Evolutionary conservation across 73 alveolate species (phyloP).

Genomic region (Tetrahymena elliotti): DNA sequence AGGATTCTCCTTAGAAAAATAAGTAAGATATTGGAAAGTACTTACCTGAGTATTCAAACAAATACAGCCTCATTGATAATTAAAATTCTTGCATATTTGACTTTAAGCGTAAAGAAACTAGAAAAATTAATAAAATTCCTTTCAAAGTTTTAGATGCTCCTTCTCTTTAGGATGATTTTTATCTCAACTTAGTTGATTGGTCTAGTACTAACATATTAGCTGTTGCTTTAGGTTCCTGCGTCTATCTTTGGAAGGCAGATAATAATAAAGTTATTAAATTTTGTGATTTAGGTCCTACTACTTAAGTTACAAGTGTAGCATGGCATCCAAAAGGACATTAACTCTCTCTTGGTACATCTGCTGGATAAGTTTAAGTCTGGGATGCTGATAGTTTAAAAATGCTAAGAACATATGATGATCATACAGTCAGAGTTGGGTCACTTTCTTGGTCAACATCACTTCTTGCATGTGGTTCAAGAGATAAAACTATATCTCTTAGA

Average conservation of each 20-base stretch:
- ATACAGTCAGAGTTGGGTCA: conserved; percentile 92
- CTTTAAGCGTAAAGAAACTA: background rate
- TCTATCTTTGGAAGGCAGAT: conserved; percentile 70
- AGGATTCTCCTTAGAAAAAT: background rate
- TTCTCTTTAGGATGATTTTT: conserved; percentile 92
- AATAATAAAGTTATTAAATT: conserved; percentile 45
- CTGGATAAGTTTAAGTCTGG: conserved; percentile 63
- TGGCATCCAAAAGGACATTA: conserved; percentile 50
- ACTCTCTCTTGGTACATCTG: conserved; percentile 43
- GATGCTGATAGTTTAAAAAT: conserved; percentile 66
- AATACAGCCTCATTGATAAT: background rate
- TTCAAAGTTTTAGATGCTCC: conserved; percentile 99
- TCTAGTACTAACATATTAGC: conserved; percentile 78
- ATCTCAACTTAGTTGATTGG: conserved; percentile 96
- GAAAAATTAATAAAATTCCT: conserved; percentile 95
- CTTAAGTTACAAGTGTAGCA: conserved; percentile 31
- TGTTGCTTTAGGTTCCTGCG: conserved; percentile 77
- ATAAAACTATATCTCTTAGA: conserved; percentile 76
- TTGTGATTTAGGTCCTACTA: conserved; percentile 41
- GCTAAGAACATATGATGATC: conserved; percentile 79
- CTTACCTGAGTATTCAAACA: background rate
- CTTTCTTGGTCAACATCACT: conserved; percentile 88
- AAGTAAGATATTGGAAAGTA: background rate
- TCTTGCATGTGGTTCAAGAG: conserved; percentile 88
- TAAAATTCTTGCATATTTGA: background rate